Evolutionary conservation across 2,329 filamentous ascomycete genomes (phyloP).

Genomic region (Fusarium pseudograminearum): DNA sequence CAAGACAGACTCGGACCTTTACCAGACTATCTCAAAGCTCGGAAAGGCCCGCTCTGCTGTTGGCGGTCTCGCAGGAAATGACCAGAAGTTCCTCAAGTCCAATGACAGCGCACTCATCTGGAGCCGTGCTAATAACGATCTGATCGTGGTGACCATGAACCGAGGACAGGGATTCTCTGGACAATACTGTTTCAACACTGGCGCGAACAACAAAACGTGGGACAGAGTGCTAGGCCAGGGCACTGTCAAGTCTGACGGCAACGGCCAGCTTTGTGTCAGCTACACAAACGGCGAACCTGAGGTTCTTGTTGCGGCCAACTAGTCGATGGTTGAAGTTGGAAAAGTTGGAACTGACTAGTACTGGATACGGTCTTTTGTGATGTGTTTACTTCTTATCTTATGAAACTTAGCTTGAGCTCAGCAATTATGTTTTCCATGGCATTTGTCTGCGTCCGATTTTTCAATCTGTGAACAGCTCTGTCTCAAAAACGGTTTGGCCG

Average conservation of each 20-base stretch:
- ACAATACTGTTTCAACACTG: slow-evolving; percentile 25
- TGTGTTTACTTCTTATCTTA: neutral
- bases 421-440: neutral
- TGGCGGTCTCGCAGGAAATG: slow-evolving; percentile 20
- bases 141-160: slow-evolving; percentile 35
- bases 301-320: slow-evolving; percentile 23
- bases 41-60: slow-evolving; percentile 24
- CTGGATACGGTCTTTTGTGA: neutral
- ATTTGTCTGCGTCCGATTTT: neutral
- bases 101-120: slow-evolving; percentile 19
- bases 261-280: slow-evolving; percentile 22
- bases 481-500: too few relatives aligned
- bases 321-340: neutral
- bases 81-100: slow-evolving; percentile 31
- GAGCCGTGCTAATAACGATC: slow-evolving; percentile 25
- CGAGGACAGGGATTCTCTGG: slow-evolving; percentile 17
- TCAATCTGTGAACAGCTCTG: neutral
- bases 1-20: slow-evolving; percentile 40
- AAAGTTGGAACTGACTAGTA: neutral
- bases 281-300: slow-evolving; percentile 33
- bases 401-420: neutral
- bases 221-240: slow-evolving; percentile 28
- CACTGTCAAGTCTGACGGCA: slow-evolving; percentile 1
- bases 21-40: slow-evolving; percentile 33
- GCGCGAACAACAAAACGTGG: slow-evolving; percentile 34